Evolutionary conservation across 306 rosid species (phyloP), one percentile per base, ranked within the genome.

Genomic region (Rubus idaeus): DNA sequence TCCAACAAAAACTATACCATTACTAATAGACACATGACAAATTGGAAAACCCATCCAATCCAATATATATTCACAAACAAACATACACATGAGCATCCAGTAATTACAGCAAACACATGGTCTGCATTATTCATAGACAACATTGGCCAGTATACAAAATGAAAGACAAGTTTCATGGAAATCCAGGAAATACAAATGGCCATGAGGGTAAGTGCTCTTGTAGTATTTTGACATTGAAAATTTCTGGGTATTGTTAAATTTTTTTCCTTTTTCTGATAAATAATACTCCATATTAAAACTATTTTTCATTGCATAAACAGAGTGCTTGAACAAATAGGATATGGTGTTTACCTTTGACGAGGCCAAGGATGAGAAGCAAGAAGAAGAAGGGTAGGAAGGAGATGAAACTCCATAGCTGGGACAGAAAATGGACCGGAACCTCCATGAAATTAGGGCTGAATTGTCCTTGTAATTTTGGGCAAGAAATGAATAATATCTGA

Each of bases 341-440:
- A 46, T 39, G 46, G 73, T 63, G 64, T 21, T 37, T 50, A 92
- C 97, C 97, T 90, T 92, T 92, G 73, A 89, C 81, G 74, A 87
- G 52, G 80, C 89, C 96, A 30, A 92, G 88, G 77, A 83, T 23
- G 68, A 86, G 73, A 68, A 92, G 94, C 83, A 83, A 75, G 72
- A 87, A 75, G 89, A 92, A 90, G 89, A 90, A 86, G 58, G 89
- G 89, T 17, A 90, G 75, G 83, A 92, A 89, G 56, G 88, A 84
- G 83, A 90, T 5, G 73, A 92, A 86, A 66, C 89, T 85, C 92
- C 92, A 80, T 18, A 89, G 78, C 78, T 73, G 84, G 64, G 79
- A 67, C 60, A 71, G 5, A 39, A 90, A 84, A 51, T 79, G 79
- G 21, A 70, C 70, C 7, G 81, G 86, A 68, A 86, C 80, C 53